Conservation (phyloP, 1,284 basidiomycete genomes). For the Rhizopogon parksii region DNA sequence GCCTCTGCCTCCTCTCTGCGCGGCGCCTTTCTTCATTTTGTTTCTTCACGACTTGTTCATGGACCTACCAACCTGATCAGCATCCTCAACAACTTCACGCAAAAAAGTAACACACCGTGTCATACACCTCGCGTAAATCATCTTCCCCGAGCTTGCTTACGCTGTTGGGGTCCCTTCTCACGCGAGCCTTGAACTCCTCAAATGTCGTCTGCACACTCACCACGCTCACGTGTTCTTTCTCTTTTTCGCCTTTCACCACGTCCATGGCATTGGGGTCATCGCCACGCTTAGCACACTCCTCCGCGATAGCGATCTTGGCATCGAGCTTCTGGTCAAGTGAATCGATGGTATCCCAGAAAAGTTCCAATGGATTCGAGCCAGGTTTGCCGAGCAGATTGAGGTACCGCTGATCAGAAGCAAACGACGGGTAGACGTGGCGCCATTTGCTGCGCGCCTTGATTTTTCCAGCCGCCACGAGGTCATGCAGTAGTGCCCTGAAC, state of each 20-base stretch:
- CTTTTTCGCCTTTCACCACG: neutral
- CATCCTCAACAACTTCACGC: slow-evolving; percentile 1
- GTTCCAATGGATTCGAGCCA: slow-evolving; percentile 89
- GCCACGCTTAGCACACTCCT: slow-evolving; percentile 49
- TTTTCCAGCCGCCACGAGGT: slow-evolving; percentile 58
- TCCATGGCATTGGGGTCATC: slow-evolving; percentile 28
- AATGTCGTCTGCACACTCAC: slow-evolving; percentile 52
- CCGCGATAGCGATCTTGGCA: slow-evolving; percentile 58
- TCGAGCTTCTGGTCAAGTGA: slow-evolving; percentile 81
- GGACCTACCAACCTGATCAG: slow-evolving; percentile 44
- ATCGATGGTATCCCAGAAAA: slow-evolving; percentile 95
- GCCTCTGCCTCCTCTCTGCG: slow-evolving; percentile 76
- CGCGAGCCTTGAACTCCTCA: slow-evolving; percentile 52
- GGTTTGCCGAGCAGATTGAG: slow-evolving; percentile 81
- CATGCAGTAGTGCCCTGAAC: slow-evolving; percentile 76
- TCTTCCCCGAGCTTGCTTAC: slow-evolving; percentile 42
- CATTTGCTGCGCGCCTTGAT: slow-evolving; percentile 84
- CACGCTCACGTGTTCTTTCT: slow-evolving; percentile 23
- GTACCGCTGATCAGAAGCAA: slow-evolving; percentile 80
- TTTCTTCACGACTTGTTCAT: slow-evolving; percentile 61
- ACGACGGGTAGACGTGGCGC: slow-evolving; percentile 78
- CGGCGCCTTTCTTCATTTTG: slow-evolving; percentile 76
- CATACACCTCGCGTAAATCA: slow-evolving; percentile 57
- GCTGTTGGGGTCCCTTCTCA: slow-evolving; percentile 46
- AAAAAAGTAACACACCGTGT: slow-evolving; percentile 45